A percentile compares a stretch with the other conserved stretches of the same genome.
Evolutionary conservation across 371 early-diverging fungal genomes (phyloP).

Genomic region (Coemansia sp.): DNA sequence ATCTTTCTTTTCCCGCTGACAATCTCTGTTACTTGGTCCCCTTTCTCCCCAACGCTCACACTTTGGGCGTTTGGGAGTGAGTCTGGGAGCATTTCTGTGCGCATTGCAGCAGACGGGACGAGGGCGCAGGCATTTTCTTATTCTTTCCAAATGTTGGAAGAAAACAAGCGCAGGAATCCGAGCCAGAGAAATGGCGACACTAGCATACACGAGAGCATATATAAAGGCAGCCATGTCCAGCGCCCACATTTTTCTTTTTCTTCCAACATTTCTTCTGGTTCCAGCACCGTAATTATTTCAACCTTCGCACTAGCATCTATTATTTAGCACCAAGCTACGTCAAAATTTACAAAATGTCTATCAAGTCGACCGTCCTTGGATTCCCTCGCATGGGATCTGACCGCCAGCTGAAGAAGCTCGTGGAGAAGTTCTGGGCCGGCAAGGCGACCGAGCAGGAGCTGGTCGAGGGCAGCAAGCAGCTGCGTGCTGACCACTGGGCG

Average conservation of each 20-base stretch:
- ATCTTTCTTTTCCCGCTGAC: not conserved
- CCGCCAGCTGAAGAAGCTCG: slow-evolving; percentile 55
- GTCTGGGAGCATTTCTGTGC: slow-evolving; percentile 3
- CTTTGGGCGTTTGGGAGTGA: not conserved
- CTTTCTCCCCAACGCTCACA: not conserved
- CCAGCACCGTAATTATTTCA: not conserved
- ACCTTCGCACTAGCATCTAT: too few species aligned
- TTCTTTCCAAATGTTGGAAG: not conserved
- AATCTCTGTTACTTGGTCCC: slow-evolving; percentile 8
- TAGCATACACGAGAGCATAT: not conserved
- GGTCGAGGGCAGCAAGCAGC: slow-evolving; percentile 66
- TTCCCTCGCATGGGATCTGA: slow-evolving; percentile 56
- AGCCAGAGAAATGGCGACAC: not conserved
- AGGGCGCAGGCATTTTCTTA: not conserved
- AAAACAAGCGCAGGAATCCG: not conserved
- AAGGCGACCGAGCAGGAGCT: slow-evolving; percentile 79
- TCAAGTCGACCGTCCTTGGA: slow-evolving; percentile 54
- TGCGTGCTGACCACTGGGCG: slow-evolving; percentile 89
- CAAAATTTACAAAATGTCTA: slow-evolving; percentile 25
- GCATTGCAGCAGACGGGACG: not conserved
- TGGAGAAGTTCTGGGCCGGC: slow-evolving; percentile 80
- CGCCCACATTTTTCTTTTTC: too few species aligned
- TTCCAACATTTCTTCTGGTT: not conserved
- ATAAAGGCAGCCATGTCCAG: not conserved
- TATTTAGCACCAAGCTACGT: not conserved